These are phyloP conservation scores for Cladobotryum mycophilum DNA, from an alignment of 2,329 filamentous ascomycete genomes.

Conservation along the genomic window DNA sequence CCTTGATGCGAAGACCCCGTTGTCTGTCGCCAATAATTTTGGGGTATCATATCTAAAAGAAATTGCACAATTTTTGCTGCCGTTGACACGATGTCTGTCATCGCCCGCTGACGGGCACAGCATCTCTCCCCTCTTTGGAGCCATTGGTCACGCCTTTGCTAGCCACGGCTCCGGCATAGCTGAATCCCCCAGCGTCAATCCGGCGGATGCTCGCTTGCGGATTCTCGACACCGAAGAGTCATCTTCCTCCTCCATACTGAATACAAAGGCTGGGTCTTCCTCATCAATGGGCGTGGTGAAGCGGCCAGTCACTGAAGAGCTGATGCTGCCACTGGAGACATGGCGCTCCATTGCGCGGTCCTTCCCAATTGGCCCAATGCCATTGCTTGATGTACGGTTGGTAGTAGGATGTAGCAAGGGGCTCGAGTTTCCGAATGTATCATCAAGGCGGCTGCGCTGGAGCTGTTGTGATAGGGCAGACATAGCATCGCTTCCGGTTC, in stretches of 20 bases:
- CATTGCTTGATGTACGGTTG: slow-evolving; percentile 34
- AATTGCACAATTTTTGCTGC: slow-evolving; percentile 1
- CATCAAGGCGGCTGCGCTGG: slow-evolving; percentile 51
- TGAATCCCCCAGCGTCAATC: slow-evolving; percentile 34
- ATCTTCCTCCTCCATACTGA: slow-evolving; percentile 59
- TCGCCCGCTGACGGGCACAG: slow-evolving; percentile 26
- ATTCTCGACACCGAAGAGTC: slow-evolving; percentile 41
- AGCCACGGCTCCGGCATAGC: slow-evolving; percentile 33
- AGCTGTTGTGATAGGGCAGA: slow-evolving; percentile 57
- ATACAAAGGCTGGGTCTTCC: slow-evolving; percentile 58
- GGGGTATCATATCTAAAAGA: slow-evolving; percentile 4
- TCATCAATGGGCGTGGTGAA: slow-evolving; percentile 62
- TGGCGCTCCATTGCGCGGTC: slow-evolving; percentile 48
- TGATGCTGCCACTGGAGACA: slow-evolving; percentile 53
- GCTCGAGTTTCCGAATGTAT: slow-evolving; percentile 37
- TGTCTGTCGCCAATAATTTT: slow-evolving; percentile 8
- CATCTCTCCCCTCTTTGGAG: slow-evolving; percentile 24
- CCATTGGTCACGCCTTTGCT: slow-evolving; percentile 23
- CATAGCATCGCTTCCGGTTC: slow-evolving; percentile 45
- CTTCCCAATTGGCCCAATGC: slow-evolving; percentile 33
- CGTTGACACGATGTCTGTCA: slow-evolving; percentile 16
- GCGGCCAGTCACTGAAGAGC: slow-evolving; percentile 47
- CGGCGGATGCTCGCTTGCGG: slow-evolving; percentile 44
- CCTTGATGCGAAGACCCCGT: slow-evolving; percentile 4
- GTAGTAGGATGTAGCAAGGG: slow-evolving; percentile 47